phyloP scores from a whole-genome alignment of 148 eudicot genomes.

The Cornus controversa region DNA sequence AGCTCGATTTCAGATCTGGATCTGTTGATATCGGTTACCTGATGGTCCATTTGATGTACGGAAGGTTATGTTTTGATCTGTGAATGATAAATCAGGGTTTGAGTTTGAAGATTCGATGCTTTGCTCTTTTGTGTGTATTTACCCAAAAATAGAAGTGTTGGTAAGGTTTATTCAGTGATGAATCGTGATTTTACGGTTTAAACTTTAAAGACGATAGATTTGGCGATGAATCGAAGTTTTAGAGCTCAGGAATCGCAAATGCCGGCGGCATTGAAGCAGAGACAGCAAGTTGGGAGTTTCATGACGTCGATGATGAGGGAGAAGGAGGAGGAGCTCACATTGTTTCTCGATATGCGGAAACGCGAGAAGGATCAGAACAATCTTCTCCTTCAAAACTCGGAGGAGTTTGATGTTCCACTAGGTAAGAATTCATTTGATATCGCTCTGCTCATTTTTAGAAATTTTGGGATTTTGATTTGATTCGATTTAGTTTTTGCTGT shows the following conservation, averaged over 20 bases:
- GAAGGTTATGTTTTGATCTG: slow-evolving; percentile 3
- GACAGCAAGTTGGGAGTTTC: slow-evolving; percentile 51
- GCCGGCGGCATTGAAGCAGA: slow-evolving; percentile 47
- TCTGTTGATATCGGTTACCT: slow-evolving; percentile 6
- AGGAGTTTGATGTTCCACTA: slow-evolving; percentile 60
- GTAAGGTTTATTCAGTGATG: too few relatives aligned
- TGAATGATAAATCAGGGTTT: slow-evolving; percentile 29
- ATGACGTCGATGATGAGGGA: slow-evolving; percentile 57
- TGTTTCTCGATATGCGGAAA: slow-evolving; percentile 88
- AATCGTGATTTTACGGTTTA: too few relatives aligned
- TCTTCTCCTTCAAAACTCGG: slow-evolving; percentile 63
- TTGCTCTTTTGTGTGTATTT: neutral
- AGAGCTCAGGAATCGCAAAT: slow-evolving; percentile 72
- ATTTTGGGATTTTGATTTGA: slow-evolving; percentile 6
- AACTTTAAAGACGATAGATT: neutral
- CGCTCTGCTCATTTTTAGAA: neutral
- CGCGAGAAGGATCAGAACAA: slow-evolving; percentile 74
- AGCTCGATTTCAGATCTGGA: slow-evolving; percentile 34
- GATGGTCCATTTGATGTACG: slow-evolving; percentile 10
- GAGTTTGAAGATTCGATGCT: slow-evolving; percentile 5
- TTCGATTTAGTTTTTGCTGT: neutral
- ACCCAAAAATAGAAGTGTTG: too few relatives aligned
- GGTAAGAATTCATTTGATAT: slow-evolving; percentile 37
- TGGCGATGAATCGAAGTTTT: slow-evolving; percentile 84
- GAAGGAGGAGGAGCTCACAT: slow-evolving; percentile 83